Base-by-base conservation (phyloP, 2,329 filamentous ascomycete genomes). In the Stemphylium beticola region DNA sequence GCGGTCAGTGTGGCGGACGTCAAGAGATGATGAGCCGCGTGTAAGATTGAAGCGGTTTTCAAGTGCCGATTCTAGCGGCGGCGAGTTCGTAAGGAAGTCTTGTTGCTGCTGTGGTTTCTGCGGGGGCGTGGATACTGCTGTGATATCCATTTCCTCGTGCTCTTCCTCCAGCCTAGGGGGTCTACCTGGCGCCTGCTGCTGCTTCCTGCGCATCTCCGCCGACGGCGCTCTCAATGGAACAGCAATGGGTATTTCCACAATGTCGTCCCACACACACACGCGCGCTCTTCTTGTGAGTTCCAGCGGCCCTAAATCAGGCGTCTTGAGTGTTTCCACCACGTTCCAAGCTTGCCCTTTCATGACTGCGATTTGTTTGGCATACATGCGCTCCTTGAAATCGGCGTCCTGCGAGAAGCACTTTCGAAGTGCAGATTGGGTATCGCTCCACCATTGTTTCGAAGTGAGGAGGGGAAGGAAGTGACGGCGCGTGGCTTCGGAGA, bases 301-400 rank as follows among this genome's bases (percentile, higher is more conserved):
- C 15, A 99, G 81, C 0, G 95, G 95, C 0, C 95, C 95, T 71
- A 98, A 93, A 69, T 98, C 95, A 0, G 86, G 82, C 15, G 90
- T 90, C 75, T 99, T 99, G 57, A 99, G 83, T 0, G 95, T 97
- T 78, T 99, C 95, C 4, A 99, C 95, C 0, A 99, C 95, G 72
- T 99, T 99, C 92, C 95, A 99, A 0, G 95, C 95, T 73, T 99
- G 95, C 10, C 95, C 95, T 77, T 99, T 99, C 92, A 99, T 96
- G 55, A 99, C 95, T 1, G 95, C 93, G 58, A 99, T 96, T 72
- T 99, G 95, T 63, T 91, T 87, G n/a, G 92, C 92, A 77, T 96
- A 99, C 95, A 99, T 99, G 76, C 91, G 89, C 78, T 99, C 95
- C 74, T 98, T 92, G 76, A 99, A 99, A 76, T 99, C 95, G 2